phyloP scores from a whole-genome alignment of 2,329 filamentous ascomycete species.

The Fusarium bulbicola region DNA sequence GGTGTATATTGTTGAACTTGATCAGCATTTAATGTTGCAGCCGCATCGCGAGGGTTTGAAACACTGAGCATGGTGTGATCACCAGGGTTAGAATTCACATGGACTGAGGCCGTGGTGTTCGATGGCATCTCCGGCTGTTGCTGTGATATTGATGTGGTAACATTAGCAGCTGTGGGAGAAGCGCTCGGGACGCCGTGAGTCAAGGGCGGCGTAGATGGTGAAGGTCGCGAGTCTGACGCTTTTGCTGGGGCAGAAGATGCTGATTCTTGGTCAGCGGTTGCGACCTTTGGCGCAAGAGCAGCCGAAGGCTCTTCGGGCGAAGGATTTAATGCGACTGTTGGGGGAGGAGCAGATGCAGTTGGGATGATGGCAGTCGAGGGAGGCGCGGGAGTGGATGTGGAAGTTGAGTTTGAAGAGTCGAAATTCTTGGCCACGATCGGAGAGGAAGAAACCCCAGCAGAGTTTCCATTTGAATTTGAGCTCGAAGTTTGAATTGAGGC shows the following conservation, averaged over 20 bases:
- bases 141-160: constrained; percentile 22
- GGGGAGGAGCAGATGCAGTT: constrained; percentile 2
- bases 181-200: constrained; percentile 13
- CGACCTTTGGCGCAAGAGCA: constrained; percentile 1
- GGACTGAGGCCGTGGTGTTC: constrained; percentile 11
- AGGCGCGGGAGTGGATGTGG: constrained; percentile 22
- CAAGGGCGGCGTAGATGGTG: constrained; percentile 35
- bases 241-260: constrained; percentile 7
- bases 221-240: constrained; percentile 11
- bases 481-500: constrained; percentile 1
- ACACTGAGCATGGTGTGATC: constrained; percentile 39
- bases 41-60: constrained; percentile 13
- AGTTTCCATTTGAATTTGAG: constrained; percentile 3
- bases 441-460: constrained; percentile 3
- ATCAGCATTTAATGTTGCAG: constrained; percentile 10
- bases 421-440: neutral
- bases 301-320: constrained; percentile 8
- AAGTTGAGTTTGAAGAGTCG: constrained; percentile 15
- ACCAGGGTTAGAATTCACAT: constrained; percentile 19
- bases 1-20: constrained; percentile 34
- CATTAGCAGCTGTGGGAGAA: constrained; percentile 11
- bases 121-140: constrained; percentile 33
- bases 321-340: constrained; percentile 4
- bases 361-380: constrained; percentile 1
- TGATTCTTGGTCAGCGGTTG: constrained; percentile 11